A percentile compares a stretch with the other conserved stretches of the same genome.
These are phyloP conservation scores for Annulohypoxylon truncatum DNA, from an alignment of 2,329 filamentous ascomycete species.

Conservation along the genomic window DNA sequence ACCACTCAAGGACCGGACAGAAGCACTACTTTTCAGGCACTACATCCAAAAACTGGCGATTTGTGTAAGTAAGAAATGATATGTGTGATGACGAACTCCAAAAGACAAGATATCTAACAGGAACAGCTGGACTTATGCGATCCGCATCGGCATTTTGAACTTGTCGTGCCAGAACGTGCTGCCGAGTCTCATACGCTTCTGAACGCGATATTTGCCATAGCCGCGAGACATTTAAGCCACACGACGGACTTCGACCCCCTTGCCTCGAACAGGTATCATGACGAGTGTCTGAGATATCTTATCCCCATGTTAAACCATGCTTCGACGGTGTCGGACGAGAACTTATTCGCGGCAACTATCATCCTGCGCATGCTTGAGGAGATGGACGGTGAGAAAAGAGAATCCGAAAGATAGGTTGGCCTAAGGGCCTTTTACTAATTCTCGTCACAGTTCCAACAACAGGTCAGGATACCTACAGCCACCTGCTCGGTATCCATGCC, in stretches of 20 bases:
- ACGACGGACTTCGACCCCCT: conserved; percentile 60
- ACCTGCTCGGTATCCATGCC: conserved; percentile 59
- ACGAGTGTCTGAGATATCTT: conserved; percentile 63
- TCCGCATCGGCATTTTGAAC: conserved; percentile 61
- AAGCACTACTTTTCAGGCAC: conserved; percentile 52
- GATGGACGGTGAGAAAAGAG: conserved; percentile 49
- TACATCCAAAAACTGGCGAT: conserved; percentile 52
- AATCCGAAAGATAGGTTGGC: conserved; percentile 40
- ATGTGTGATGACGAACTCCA: not conserved
- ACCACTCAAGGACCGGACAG: conserved; percentile 49
- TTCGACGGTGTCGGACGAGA: conserved; percentile 59
- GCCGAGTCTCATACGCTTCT: conserved; percentile 63
- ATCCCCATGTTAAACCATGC: conserved; percentile 59
- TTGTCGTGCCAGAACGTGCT: conserved; percentile 64
- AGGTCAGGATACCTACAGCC: conserved; percentile 60
- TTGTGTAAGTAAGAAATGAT: conserved; percentile 47
- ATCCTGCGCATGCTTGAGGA: conserved; percentile 66
- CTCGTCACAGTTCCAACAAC: conserved; percentile 53
- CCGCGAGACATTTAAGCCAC: conserved; percentile 65
- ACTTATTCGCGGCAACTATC: conserved; percentile 63
- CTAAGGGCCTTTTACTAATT: conserved; percentile 39
- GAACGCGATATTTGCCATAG: conserved; percentile 68
- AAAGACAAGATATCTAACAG: conserved; percentile 32
- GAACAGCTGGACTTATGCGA: conserved; percentile 50
- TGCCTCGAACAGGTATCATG: conserved; percentile 64